Conservation (phyloP, 495 filamentous ascomycete genomes). For the Lichenothelia convexa region DNA sequence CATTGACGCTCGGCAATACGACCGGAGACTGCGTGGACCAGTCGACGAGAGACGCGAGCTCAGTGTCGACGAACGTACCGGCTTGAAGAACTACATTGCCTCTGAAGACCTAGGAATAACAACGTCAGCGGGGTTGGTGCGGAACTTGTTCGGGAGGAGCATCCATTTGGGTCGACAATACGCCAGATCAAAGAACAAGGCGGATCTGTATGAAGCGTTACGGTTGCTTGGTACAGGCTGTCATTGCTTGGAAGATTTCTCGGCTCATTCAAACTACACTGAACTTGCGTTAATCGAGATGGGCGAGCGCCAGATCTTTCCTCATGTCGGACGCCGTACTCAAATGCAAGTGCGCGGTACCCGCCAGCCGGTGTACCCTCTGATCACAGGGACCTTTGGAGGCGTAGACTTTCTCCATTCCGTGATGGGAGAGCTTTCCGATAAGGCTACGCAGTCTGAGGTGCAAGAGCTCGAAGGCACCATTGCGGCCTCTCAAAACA, state of each 20-base stretch:
- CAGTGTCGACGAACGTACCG: conserved; percentile 43
- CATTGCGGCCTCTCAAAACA: conserved; percentile 37
- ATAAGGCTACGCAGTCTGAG: conserved; percentile 77
- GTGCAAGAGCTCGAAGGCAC: conserved; percentile 64
- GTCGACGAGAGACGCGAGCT: conserved; percentile 65
- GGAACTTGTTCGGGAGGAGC: conserved; percentile 48
- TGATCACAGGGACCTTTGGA: conserved; percentile 69
- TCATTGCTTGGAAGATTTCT: conserved; percentile 86
- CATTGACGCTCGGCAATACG: conserved; percentile 64
- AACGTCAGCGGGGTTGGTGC: conserved; percentile 56
- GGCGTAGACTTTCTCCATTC: conserved; percentile 77
- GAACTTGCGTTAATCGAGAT: conserved; percentile 75
- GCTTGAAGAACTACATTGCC: conserved; percentile 83
- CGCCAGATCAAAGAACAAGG: conserved; percentile 37
- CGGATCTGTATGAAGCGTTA: conserved; percentile 68
- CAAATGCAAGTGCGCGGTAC: conserved; percentile 46
- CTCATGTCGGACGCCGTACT: conserved; percentile 62
- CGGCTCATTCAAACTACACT: conserved; percentile 79
- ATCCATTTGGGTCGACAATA: conserved; percentile 61
- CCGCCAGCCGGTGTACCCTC: conserved; percentile 45
- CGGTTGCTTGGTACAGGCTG: conserved; percentile 69
- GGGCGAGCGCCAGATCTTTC: conserved; percentile 61
- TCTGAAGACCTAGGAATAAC: conserved; percentile 56
- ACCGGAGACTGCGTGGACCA: conserved; percentile 59
- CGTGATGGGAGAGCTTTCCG: conserved; percentile 72